Base-by-base conservation (phyloP, 495 filamentous ascomycete species). In the Aspergillus hancockii region DNA sequence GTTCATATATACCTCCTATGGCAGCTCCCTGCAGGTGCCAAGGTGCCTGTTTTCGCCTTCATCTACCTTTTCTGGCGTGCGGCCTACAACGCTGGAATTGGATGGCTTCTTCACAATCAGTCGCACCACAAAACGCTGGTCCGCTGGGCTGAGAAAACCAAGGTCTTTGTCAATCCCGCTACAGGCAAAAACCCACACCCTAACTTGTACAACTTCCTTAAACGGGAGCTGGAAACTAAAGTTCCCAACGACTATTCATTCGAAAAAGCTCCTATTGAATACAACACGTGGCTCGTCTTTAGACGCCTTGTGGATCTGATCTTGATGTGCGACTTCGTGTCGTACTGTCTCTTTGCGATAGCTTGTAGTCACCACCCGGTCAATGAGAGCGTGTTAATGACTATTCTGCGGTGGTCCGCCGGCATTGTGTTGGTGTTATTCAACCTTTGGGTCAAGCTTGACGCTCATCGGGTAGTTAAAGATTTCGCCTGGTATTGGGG, bases 401-500 rank as follows among this genome's bases (percentile, higher is more conserved):
- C 86, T 45, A 62, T 82, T 38, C 77, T 85, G 56, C 88, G 94
- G 61, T 98, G 95, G 94, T 62, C 80, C n/a, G 80, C 85, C 34
- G 94, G 95, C 21, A 83, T 91, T 54, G 74, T 81, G 18, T 77
- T 96, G n/a, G 87, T 98, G 52, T 80, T 87, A 56, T 98, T 98
- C 81, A 98, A 98, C 73, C 83, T 97, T 18, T 98, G 95, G 95
- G 94, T 98, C 55, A 98, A 98, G 76, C 80, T 98, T 56, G 94
- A 98, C 72, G 94, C 94, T 19, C 94, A 98, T 73, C 80, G 94
- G 54, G 94, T 98, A n/a, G 94, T 98, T 65, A 98, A 98, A 76
- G 95, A 98, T 71, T 98, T 91, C 77, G 94, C 94, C 21, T 98
- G 94, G 94, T 98, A 98, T 76, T 98, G 94, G 94, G 94, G 94